A percentile compares a stretch with the other conserved stretches of the same genome.
phyloP scores from a whole-genome alignment of 176 grass and related monocot genomes.

The Zizania latifolia region DNA sequence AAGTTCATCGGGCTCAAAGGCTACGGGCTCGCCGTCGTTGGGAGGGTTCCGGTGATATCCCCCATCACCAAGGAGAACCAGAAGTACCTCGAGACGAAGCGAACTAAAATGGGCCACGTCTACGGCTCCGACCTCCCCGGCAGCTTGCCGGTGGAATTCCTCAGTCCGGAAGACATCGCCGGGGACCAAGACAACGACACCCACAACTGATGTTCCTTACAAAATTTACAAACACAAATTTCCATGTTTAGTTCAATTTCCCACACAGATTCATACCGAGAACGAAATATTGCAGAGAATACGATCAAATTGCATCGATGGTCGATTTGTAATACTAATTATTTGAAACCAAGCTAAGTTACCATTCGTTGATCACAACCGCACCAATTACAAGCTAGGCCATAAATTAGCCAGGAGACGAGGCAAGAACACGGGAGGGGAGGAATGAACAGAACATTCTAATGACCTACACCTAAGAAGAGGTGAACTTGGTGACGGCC shows the following conservation, averaged over 20 bases:
- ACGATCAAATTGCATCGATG: background rate
- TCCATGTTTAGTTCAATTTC: background rate
- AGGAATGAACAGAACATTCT: no score
- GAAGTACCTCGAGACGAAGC: slow-evolving; percentile 90
- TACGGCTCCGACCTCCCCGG: slow-evolving; percentile 90
- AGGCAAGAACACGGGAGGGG: background rate
- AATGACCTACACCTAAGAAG: no score
- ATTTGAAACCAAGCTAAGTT: background rate
- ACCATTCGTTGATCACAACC: background rate
- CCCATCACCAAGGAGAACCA: slow-evolving; percentile 90
- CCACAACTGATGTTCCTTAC: slow-evolving; percentile 7
- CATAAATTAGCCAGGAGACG: background rate
- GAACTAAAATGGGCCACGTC: slow-evolving; percentile 87
- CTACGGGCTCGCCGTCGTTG: slow-evolving; percentile 84
- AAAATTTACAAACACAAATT: background rate
- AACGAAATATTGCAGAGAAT: background rate
- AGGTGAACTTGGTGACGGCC: slow-evolving; percentile 60
- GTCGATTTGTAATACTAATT: background rate
- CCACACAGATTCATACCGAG: background rate
- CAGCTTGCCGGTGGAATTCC: slow-evolving; percentile 47
- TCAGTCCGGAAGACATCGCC: slow-evolving; percentile 14
- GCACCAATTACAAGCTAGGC: slow-evolving; percentile 9
- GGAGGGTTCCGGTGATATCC: slow-evolving; percentile 75
- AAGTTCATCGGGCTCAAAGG: slow-evolving; percentile 93
- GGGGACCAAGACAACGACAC: slow-evolving; percentile 8